Evolutionary conservation across 495 filamentous ascomycete species (phyloP).

Genomic region (Lepidopterella palustris): DNA sequence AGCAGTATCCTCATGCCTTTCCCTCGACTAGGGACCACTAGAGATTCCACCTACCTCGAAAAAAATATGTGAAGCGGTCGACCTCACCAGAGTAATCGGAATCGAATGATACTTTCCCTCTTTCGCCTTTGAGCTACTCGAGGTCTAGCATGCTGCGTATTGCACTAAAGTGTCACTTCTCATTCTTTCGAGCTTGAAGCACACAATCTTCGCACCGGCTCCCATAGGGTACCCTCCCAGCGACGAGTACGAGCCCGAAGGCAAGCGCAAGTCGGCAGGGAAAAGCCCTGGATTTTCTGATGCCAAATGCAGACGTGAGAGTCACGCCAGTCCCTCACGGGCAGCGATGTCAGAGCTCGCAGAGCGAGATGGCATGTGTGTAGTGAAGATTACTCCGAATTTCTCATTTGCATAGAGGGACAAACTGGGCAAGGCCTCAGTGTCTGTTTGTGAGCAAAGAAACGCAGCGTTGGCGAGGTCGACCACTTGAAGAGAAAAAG

Average conservation of each 20-base stretch:
- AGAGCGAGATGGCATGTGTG: constrained; percentile 43
- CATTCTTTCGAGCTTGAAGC: constrained; percentile 11
- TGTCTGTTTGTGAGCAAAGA: constrained; percentile 96
- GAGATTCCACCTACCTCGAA: constrained; percentile 50
- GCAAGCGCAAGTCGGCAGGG: constrained; percentile 35
- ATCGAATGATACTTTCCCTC: constrained; percentile 79
- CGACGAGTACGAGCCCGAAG: constrained; percentile 14
- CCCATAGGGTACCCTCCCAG: constrained; percentile 33
- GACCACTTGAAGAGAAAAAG: constrained; percentile 61
- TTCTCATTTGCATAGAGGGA: constrained; percentile 85
- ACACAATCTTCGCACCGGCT: constrained; percentile 45
- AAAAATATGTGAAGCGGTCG: constrained; percentile 60
- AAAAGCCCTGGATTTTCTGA: constrained; percentile 86
- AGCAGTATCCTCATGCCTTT: constrained; percentile 30
- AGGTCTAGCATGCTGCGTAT: constrained; percentile 82
- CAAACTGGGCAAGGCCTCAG: constrained; percentile 22
- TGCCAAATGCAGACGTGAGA: constrained; percentile 89
- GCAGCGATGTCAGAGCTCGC: constrained; percentile 50
- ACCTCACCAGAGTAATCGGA: constrained; percentile 94
- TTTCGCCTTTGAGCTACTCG: constrained; percentile 37
- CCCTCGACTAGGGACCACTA: neutral
- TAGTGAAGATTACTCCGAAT: constrained; percentile 99
- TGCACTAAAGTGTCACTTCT: constrained; percentile 87
- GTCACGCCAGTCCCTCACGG: constrained; percentile 91
- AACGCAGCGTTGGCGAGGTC: constrained; percentile 97